Evolutionary conservation across 2,329 filamentous ascomycete species (phyloP), one percentile per base, ranked within the genome.

Genomic region (Didymella arachidicola): DNA sequence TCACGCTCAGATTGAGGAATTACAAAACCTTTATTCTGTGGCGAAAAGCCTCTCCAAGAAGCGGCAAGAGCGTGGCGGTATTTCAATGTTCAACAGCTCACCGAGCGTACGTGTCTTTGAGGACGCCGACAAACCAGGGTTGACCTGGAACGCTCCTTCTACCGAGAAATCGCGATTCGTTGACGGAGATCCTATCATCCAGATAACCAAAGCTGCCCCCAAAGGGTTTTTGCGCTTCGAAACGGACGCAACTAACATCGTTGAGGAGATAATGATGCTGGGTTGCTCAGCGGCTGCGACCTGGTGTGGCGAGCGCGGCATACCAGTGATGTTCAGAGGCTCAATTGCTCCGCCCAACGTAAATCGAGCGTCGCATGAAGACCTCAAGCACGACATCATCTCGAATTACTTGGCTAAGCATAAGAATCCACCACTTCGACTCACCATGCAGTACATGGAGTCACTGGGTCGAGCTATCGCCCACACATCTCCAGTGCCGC

Each of bases 191-290:
- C 81, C 81, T 0, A 70, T 80, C 32, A 80, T 83, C 43, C 70
- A 79, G 42, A 22, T 74, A 8, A 62, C 61, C 1, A 62, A 61
- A 16, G 42, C 29, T 39, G 41, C 43, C 14, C 43, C 60, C 2
- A 38, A 54, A 34, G 55, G 53, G 6, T 55, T 60, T 5, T 39
- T 68, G 19, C 52, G 61, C 16, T 52, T 56, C 22, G 62, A 61
- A 6, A 61, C 71, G n/a, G 52, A 62, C 22, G 61, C 72, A 3
- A 68, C 39, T 19, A 69, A 76, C 25, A 72, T 78, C 60, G 69
- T 75, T 2, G 69, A 71, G 47, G 73, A 78, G 57, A 67, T 76
- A 57, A 89, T 89, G 86, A 73, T 86, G 58, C 71, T 88, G 22
- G 85, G 83, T 16, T 79, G 80, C 53, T 79, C 82, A 47, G 73